These are phyloP conservation scores for Cylindrotheca fusiformis DNA, from an alignment of 108 stramenopile species.

Conservation along the genomic window DNA sequence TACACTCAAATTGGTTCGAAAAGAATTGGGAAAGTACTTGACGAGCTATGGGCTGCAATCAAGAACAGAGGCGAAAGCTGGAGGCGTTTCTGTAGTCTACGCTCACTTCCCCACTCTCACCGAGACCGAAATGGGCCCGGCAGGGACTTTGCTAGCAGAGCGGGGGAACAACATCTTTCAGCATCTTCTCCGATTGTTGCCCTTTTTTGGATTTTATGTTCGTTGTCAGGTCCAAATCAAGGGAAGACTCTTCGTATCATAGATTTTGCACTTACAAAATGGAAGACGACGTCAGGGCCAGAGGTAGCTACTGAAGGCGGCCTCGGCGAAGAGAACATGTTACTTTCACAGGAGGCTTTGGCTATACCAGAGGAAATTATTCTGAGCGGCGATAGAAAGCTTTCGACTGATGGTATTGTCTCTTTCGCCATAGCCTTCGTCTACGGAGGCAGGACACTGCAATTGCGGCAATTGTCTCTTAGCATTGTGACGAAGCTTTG, in stretches of 20 bases:
- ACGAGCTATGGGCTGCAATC: conserved; percentile 47
- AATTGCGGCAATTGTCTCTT: conserved; percentile 44
- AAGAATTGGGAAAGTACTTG: conserved; percentile 43
- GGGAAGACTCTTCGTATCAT: conserved; percentile 53
- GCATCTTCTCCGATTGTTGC: conserved; percentile 36
- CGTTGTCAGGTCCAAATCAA: conserved; percentile 53
- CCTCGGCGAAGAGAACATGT: background rate
- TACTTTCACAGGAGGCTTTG: background rate
- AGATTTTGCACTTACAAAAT: conserved; percentile 46
- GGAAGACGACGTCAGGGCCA: conserved; percentile 1
- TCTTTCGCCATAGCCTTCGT: conserved; percentile 57
- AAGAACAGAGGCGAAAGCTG: conserved; percentile 58
- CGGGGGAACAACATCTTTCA: background rate
- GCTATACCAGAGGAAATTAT: conserved; percentile 46
- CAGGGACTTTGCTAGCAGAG: background rate
- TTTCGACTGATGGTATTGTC: conserved; percentile 39
- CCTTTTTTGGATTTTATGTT: conserved; percentile 67
- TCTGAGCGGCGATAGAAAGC: conserved; percentile 13
- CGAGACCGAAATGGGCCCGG: conserved; percentile 2
- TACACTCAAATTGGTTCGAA: conserved; percentile 21
- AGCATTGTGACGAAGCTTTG: conserved; percentile 35
- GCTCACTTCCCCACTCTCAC: conserved; percentile 35
- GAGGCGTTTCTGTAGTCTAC: conserved; percentile 68
- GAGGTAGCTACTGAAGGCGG: background rate
- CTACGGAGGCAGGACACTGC: conserved; percentile 39